Evolutionary conservation across 2,329 filamentous ascomycete genomes (phyloP).

Genomic region (Clarireedia hainanense): DNA sequence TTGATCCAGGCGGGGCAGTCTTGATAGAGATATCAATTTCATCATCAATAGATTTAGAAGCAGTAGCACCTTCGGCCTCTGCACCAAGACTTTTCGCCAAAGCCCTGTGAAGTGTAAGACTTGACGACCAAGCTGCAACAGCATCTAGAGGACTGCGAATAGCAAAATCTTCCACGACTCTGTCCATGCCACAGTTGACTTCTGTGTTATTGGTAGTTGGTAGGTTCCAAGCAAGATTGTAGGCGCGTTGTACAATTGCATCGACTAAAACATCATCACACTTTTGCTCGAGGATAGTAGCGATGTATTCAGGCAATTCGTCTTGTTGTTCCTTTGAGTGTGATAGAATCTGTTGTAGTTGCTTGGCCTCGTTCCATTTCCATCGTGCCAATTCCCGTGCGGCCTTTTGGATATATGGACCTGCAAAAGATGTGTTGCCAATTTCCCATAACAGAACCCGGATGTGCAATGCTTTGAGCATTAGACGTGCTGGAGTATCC

Average conservation of each 20-base stretch:
- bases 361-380: constrained; percentile 75
- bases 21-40: constrained; percentile 62
- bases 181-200: constrained; percentile 66
- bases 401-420: constrained; percentile 58
- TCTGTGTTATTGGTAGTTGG: constrained; percentile 61
- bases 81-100: constrained; percentile 56
- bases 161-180: constrained; percentile 75
- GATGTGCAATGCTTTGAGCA: constrained; percentile 88
- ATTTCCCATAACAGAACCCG: constrained; percentile 80
- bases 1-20: constrained; percentile 70
- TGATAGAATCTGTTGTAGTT: constrained; percentile 45
- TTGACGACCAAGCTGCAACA: constrained; percentile 86
- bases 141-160: constrained; percentile 84
- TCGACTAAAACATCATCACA: constrained; percentile 76
- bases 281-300: constrained; percentile 66
- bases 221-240: constrained; percentile 83
- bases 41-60: constrained; percentile 34
- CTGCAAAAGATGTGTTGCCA: constrained; percentile 56
- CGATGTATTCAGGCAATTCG: constrained; percentile 71
- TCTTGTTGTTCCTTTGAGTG: constrained; percentile 37
- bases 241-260: constrained; percentile 72
- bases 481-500: constrained; percentile 71
- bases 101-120: constrained; percentile 60
- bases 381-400: constrained; percentile 66
- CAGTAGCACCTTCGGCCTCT: constrained; percentile 38